A percentile compares a stretch with the other conserved stretches of the same genome.
Evolutionary conservation across 2,329 filamentous ascomycete genomes (phyloP).

Genomic region (Dactylellina cionopaga): DNA sequence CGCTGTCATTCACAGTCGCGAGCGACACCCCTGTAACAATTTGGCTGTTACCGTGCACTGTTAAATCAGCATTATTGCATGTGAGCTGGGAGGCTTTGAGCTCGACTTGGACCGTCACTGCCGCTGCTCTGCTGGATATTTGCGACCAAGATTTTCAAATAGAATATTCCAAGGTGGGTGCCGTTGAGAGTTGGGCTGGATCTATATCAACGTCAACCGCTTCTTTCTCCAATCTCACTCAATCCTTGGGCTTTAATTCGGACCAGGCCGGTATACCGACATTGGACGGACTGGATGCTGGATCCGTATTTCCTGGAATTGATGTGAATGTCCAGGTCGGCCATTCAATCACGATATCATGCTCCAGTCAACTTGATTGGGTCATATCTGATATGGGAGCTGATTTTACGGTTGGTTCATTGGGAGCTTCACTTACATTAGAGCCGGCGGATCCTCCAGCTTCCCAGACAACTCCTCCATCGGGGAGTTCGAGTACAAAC

Average conservation of each 20-base stretch:
- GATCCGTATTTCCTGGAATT: background rate
- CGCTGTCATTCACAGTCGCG: background rate
- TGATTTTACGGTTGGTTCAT: background rate
- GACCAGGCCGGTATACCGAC: background rate
- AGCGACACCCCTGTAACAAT: background rate
- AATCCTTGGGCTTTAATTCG: background rate
- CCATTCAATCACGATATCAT: background rate
- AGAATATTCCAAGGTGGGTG: background rate
- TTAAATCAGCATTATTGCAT: background rate
- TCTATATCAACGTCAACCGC: background rate
- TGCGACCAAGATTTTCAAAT: background rate
- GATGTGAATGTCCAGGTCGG: background rate
- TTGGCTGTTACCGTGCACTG: background rate
- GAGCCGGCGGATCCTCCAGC: background rate
- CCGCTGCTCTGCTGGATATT: conserved; percentile 2
- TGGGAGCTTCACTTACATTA: conserved; percentile 1
- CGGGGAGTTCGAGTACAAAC: background rate
- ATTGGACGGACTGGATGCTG: background rate
- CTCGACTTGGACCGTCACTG: background rate
- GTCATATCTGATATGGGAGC: conserved; percentile 1
- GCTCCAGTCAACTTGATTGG: conserved; percentile 2
- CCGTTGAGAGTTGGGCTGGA: background rate
- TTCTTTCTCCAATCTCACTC: background rate
- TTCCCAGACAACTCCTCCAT: background rate
- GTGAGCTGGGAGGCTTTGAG: background rate